Percentiles rank a stretch among this genome's conserved stretches.
These are phyloP conservation scores for Gryganskiella cystojenkinii DNA, from an alignment of 192 early-diverging fungal genomes.

Conservation along the genomic window DNA sequence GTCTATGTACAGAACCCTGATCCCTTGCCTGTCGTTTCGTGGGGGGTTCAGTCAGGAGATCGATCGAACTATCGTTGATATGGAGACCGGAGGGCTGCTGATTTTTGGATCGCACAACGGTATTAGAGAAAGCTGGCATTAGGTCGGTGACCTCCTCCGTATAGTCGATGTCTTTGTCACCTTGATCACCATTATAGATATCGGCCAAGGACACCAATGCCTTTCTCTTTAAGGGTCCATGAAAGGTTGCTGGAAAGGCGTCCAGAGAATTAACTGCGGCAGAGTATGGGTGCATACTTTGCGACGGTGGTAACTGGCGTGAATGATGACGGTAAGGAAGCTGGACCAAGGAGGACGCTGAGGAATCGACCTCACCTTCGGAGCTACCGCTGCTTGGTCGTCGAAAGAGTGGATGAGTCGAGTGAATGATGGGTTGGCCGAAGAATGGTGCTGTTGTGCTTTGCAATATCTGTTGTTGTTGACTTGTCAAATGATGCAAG, in stretches of 20 bases:
- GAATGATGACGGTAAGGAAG: too few relatives aligned
- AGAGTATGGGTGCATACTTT: too few relatives aligned
- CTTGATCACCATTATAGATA: background rate
- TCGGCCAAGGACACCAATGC: slow-evolving; percentile 11
- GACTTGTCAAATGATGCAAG: background rate
- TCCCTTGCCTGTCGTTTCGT: too few relatives aligned
- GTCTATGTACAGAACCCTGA: too few relatives aligned
- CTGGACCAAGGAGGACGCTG: background rate
- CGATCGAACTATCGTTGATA: background rate
- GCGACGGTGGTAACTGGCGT: too few relatives aligned
- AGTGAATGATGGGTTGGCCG: slow-evolving; percentile 17
- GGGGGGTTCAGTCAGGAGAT: too few relatives aligned
- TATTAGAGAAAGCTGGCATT: background rate
- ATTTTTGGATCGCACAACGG: background rate
- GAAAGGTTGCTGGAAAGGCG: slow-evolving; percentile 8
- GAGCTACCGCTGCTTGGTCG: slow-evolving; percentile 20
- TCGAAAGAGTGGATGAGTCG: slow-evolving; percentile 20
- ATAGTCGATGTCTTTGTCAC: background rate
- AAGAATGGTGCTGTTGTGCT: too few relatives aligned
- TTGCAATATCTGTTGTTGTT: slow-evolving; percentile 1
- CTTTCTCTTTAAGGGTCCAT: slow-evolving; percentile 13
- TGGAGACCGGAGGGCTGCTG: background rate
- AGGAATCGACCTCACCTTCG: background rate
- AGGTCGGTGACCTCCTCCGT: background rate
- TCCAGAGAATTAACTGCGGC: slow-evolving; percentile 3